These are phyloP conservation scores for Leptographium wingfieldii DNA, from an alignment of 2,329 filamentous ascomycete species.

Conservation along the genomic window DNA sequence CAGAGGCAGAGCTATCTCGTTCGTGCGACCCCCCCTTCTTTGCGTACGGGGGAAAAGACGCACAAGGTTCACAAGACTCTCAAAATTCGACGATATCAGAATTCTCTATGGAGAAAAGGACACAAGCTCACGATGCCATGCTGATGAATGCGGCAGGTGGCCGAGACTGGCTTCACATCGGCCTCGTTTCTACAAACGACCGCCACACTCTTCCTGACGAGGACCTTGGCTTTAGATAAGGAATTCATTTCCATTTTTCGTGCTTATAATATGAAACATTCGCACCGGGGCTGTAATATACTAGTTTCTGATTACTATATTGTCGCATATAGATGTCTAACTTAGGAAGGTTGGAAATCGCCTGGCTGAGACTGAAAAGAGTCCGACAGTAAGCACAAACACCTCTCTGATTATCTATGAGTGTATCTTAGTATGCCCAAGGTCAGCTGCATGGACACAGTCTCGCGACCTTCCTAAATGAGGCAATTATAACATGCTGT, in stretches of 20 bases:
- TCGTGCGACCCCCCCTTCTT: no score
- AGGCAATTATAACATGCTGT: no score
- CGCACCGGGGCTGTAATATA: not conserved
- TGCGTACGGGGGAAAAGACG: not conserved
- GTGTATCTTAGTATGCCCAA: no score
- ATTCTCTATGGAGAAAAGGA: conserved; percentile 16
- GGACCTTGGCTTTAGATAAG: conserved; percentile 20
- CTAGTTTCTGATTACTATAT: no score
- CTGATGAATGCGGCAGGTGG: conserved; percentile 14
- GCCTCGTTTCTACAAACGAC: conserved; percentile 25
- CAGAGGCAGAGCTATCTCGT: no score
- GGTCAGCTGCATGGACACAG: no score
- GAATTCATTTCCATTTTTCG: not conserved
- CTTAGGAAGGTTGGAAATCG: no score
- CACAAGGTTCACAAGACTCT: conserved; percentile 15
- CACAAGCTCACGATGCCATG: conserved; percentile 19
- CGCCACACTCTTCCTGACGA: conserved; percentile 23
- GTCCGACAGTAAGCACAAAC: no score
- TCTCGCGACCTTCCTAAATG: no score
- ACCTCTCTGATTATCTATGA: no score
- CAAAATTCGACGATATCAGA: conserved; percentile 20
- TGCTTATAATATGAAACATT: not conserved
- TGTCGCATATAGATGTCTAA: no score
- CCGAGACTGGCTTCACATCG: conserved; percentile 15
- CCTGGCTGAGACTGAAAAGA: no score